phyloP scores from a whole-genome alignment of 495 filamentous ascomycete genomes.

The Cryomyces antarcticus region DNA sequence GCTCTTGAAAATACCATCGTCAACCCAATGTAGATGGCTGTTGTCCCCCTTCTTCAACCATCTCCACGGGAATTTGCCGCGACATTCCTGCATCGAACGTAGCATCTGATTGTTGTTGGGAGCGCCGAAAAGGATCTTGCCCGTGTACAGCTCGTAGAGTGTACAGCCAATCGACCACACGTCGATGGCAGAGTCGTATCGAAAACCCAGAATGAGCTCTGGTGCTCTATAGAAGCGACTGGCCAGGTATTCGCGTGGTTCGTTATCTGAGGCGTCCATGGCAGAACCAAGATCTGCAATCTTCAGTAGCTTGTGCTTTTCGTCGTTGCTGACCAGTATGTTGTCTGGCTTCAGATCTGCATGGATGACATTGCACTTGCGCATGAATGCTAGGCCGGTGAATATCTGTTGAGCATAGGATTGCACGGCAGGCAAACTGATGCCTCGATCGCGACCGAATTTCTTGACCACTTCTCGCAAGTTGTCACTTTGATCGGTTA shows the following conservation, averaged over 20 bases:
- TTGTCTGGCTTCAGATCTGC: conserved; percentile 97
- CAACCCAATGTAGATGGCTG: conserved; percentile 63
- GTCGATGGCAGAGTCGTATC: conserved; percentile 84
- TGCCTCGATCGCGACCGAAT: conserved; percentile 79
- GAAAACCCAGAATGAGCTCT: conserved; percentile 90
- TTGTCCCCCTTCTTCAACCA: conserved; percentile 61
- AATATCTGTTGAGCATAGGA: conserved; percentile 91
- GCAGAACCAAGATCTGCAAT: conserved; percentile 93
- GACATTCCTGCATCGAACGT: conserved; percentile 82
- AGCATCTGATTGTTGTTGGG: conserved; percentile 97
- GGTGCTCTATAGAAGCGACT: conserved; percentile 94
- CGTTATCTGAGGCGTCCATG: conserved; percentile 70
- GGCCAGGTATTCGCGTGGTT: conserved; percentile 83
- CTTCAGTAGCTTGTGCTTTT: conserved; percentile 67
- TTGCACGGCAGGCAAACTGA: conserved; percentile 69
- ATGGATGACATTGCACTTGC: conserved; percentile 82
- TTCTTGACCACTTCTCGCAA: conserved; percentile 91
- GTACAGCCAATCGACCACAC: conserved; percentile 97
- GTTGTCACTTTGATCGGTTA: conserved; percentile 43
- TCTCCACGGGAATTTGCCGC: conserved; percentile 79
- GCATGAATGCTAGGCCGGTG: conserved; percentile 60
- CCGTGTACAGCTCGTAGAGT: conserved; percentile 88
- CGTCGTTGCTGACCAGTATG: conserved; percentile 48
- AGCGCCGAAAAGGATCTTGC: conserved; percentile 90
- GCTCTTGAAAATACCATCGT: conserved; percentile 68